phyloP scores from a whole-genome alignment of 163 green algal species.

The Smithsoniella earleae region DNA sequence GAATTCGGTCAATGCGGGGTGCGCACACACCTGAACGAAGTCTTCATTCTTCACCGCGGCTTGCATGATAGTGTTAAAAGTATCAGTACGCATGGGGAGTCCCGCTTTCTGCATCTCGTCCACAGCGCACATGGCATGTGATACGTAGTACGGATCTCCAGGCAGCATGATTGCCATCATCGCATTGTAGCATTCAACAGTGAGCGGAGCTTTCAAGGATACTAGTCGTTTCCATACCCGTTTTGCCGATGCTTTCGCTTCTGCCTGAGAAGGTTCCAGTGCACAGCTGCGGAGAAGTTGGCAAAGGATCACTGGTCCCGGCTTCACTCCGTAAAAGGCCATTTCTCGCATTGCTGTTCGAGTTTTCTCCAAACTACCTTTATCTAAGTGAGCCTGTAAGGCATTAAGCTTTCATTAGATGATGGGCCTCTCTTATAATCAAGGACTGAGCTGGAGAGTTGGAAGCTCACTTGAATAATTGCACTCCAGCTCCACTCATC shows the following conservation, averaged over 20 bases:
- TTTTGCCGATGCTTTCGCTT: background rate
- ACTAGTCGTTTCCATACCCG: background rate
- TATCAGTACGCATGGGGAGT: background rate
- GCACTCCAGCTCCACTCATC: constrained; percentile 6
- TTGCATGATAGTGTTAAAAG: constrained; percentile 20
- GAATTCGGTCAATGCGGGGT: no score
- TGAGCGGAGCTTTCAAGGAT: background rate
- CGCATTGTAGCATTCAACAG: background rate
- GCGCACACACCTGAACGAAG: constrained; percentile 17
- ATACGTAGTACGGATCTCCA: background rate
- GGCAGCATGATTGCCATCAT: constrained; percentile 15
- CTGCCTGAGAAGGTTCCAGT: background rate
- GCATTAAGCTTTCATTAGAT: no score
- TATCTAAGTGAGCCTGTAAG: no score
- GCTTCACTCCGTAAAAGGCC: background rate
- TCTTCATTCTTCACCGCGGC: background rate
- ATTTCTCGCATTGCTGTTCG: background rate
- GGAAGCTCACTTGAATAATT: background rate
- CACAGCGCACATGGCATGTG: background rate
- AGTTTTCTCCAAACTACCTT: no score
- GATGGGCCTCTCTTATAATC: no score
- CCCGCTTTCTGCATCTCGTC: background rate
- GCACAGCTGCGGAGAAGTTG: background rate
- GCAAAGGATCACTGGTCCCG: background rate
- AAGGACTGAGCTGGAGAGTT: background rate